Conservation (phyloP, 2,329 filamentous ascomycete species). For the Claviceps lovelessii region DNA sequence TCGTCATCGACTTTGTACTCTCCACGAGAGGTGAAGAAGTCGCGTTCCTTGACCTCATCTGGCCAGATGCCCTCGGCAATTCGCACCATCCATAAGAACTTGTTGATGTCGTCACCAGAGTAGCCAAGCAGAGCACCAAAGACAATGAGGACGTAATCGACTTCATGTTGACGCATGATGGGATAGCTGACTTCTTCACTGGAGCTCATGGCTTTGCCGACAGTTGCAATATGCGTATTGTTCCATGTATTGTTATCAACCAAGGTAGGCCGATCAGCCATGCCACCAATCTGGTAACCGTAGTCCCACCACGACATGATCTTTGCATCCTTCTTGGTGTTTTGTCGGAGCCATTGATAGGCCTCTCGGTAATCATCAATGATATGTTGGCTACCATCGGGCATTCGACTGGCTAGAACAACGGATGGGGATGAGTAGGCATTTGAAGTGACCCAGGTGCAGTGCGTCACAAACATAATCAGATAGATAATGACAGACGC, state of each 20-base stretch:
- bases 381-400: constrained; percentile 92
- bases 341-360: constrained; percentile 98
- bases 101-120: constrained; percentile 98
- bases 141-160: constrained; percentile 95
- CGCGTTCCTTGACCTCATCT: constrained; percentile 93
- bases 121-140: constrained; percentile 94
- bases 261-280: constrained; percentile 92
- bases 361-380: constrained; percentile 99
- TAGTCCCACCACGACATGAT: constrained; percentile 99
- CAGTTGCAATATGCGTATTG: constrained; percentile 98
- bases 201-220: constrained; percentile 97
- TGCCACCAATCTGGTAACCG: constrained; percentile 97
- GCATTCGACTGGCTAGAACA: constrained; percentile 79
- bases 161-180: constrained; percentile 96
- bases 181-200: constrained; percentile 96
- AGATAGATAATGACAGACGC: constrained; percentile 64
- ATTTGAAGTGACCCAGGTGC: constrained; percentile 98
- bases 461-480: constrained; percentile 87
- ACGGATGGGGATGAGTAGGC: constrained; percentile 97
- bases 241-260: constrained; percentile 99
- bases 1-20: constrained; percentile 92
- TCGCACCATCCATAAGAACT: constrained; percentile 99
- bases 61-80: constrained; percentile 99
- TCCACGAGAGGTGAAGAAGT: constrained; percentile 85
- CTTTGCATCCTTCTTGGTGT: constrained; percentile 88